Percentiles rank a stretch among this genome's conserved stretches.
These are phyloP conservation scores for Colletotrichum sidae DNA, from an alignment of 2,329 filamentous ascomycete genomes.

Conservation along the genomic window DNA sequence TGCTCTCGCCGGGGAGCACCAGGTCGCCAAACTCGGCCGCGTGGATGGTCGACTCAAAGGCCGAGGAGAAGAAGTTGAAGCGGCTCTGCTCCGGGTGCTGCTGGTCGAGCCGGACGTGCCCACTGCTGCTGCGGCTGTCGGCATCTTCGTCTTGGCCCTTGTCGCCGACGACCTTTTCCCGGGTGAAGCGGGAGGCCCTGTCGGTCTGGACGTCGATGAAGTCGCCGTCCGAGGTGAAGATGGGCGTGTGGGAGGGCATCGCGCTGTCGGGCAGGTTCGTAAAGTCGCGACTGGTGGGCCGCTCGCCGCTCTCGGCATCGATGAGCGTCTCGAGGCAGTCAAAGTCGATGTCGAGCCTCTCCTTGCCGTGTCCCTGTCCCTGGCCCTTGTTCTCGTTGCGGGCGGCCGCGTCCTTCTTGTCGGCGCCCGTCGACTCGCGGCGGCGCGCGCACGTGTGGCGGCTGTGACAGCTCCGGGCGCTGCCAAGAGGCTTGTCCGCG, in stretches of 20 bases:
- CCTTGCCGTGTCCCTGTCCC: conserved; percentile 56
- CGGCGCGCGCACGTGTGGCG: conserved; percentile 70
- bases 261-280: conserved; percentile 61
- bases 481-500: conserved; percentile 74
- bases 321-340: conserved; percentile 95
- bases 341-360: conserved; percentile 87
- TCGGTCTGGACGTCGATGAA: conserved; percentile 63
- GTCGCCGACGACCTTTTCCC: conserved; percentile 59
- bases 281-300: conserved; percentile 48
- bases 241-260: conserved; percentile 53
- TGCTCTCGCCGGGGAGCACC: conserved; percentile 87
- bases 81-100: conserved; percentile 74
- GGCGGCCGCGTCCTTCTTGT: conserved; percentile 77
- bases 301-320: conserved; percentile 57
- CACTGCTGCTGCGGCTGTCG: not conserved
- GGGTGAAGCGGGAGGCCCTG: conserved; percentile 41
- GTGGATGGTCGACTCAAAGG: conserved; percentile 92
- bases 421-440: conserved; percentile 61
- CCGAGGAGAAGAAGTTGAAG: conserved; percentile 97
- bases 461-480: conserved; percentile 68
- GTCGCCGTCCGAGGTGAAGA: conserved; percentile 67
- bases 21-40: conserved; percentile 89
- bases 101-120: conserved; percentile 38
- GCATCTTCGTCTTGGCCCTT: not conserved
- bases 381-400: conserved; percentile 76